These are phyloP conservation scores for Polygonum maritimum DNA, from an alignment of 148 eudicot species.

Conservation along the genomic window DNA sequence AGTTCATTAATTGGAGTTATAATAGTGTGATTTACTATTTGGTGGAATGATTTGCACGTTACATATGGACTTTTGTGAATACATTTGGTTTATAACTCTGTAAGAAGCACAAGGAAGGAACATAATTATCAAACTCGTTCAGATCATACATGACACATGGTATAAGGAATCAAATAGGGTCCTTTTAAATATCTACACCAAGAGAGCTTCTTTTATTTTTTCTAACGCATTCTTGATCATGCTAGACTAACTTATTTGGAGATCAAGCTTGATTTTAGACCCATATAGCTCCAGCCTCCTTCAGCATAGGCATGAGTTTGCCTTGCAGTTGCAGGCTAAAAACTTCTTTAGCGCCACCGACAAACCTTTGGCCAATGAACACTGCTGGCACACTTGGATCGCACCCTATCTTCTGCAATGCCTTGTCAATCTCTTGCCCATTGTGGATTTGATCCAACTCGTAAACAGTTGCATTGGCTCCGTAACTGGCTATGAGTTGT, in stretches of 20 bases:
- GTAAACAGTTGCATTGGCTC: conserved; percentile 51
- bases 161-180: neutral
- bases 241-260: neutral
- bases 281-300: conserved; percentile 9
- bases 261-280: neutral
- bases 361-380: conserved; percentile 49
- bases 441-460: conserved; percentile 60
- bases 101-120: neutral
- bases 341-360: conserved; percentile 50
- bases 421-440: conserved; percentile 53
- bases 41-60: neutral
- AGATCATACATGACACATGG: neutral
- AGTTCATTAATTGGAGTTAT: neutral
- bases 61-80: neutral
- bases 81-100: neutral
- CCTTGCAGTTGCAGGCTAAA: conserved; percentile 9
- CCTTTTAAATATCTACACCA: neutral
- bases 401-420: conserved; percentile 34
- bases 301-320: conserved; percentile 1
- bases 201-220: neutral
- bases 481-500: conserved; percentile 50
- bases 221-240: neutral
- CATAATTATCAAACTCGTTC: neutral
- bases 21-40: too few species aligned
- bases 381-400: conserved; percentile 51